A percentile compares a stretch with the other conserved stretches of the same genome.
phyloP scores from a whole-genome alignment of 331 rosid species.

The Prunus yedoensis region DNA sequence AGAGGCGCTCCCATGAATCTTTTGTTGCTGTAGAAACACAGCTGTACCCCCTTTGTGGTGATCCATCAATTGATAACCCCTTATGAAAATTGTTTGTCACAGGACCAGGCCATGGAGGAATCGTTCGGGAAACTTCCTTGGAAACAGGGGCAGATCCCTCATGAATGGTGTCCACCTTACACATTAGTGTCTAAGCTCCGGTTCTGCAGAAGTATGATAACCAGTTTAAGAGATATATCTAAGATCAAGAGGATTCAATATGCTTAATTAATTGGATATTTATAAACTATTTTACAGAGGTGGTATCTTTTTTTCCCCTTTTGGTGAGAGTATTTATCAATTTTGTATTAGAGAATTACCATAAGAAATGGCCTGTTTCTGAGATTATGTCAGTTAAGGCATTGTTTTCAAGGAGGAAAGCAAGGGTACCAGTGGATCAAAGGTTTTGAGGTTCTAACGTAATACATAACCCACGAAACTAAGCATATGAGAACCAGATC shows the following conservation, averaged over 20 bases:
- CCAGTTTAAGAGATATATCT: not conserved
- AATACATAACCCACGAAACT: not conserved
- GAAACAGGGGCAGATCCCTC: conserved; percentile 22
- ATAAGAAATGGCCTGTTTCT: not conserved
- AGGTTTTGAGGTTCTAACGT: not conserved
- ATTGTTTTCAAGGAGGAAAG: not conserved
- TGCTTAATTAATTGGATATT: not conserved
- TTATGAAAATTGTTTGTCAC: conserved; percentile 22
- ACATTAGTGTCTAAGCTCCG: conserved; percentile 34
- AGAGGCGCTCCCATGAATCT: conserved; percentile 71
- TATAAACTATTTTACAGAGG: not conserved
- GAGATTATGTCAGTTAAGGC: not conserved
- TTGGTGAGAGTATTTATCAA: not conserved
- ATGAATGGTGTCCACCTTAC: conserved; percentile 21
- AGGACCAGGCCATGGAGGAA: conserved; percentile 49
- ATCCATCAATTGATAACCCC: conserved; percentile 21
- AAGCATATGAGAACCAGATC: not conserved
- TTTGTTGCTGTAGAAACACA: conserved; percentile 41
- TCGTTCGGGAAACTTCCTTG: conserved; percentile 32
- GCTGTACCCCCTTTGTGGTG: conserved; percentile 33
- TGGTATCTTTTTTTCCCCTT: too few species aligned
- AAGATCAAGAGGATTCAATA: not conserved
- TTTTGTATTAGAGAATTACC: not conserved
- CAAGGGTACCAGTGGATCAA: not conserved
- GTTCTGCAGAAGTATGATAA: conserved; percentile 28